Evolutionary conservation across 768 basidiomycete genomes (phyloP).

Genomic region (Leccinum subgranulosum): DNA sequence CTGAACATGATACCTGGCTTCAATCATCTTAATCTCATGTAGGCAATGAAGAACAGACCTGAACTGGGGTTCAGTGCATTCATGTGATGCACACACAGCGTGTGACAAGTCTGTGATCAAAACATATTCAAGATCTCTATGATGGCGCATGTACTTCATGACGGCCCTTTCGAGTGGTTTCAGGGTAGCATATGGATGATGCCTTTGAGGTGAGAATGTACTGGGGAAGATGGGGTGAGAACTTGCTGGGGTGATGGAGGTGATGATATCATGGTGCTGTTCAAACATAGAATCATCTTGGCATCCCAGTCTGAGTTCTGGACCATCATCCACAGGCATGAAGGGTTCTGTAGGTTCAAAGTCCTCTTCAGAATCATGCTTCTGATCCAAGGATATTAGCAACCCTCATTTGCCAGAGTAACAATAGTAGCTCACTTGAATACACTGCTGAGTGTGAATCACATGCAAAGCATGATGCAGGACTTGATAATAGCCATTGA

Average conservation of each 20-base stretch:
- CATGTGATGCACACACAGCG: conserved; percentile 5
- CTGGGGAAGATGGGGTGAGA: conserved; percentile 7
- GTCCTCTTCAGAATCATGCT: background rate
- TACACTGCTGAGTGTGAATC: conserved; percentile 12
- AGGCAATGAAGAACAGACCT: conserved; percentile 11
- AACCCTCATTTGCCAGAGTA: background rate
- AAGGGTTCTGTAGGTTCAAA: background rate
- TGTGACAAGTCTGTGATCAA: conserved; percentile 14
- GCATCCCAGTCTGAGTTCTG: background rate
- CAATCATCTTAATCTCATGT: background rate
- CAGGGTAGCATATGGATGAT: conserved; percentile 17
- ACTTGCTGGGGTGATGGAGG: background rate
- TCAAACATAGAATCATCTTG: background rate
- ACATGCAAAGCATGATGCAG: conserved; percentile 26
- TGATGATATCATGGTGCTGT: background rate
- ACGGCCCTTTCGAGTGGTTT: conserved; percentile 14
- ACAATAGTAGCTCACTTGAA: conserved; percentile 7
- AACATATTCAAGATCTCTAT: background rate
- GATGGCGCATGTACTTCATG: conserved; percentile 18
- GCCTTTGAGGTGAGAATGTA: conserved; percentile 21
- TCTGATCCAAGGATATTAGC: conserved; percentile 4
- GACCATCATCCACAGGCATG: background rate
- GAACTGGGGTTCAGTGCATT: conserved; percentile 21
- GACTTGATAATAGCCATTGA: conserved; percentile 23
- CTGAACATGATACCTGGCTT: conserved; percentile 2